Base-by-base conservation (phyloP, 179 eudicot genomes). In the Beta corolliflora region DNA sequence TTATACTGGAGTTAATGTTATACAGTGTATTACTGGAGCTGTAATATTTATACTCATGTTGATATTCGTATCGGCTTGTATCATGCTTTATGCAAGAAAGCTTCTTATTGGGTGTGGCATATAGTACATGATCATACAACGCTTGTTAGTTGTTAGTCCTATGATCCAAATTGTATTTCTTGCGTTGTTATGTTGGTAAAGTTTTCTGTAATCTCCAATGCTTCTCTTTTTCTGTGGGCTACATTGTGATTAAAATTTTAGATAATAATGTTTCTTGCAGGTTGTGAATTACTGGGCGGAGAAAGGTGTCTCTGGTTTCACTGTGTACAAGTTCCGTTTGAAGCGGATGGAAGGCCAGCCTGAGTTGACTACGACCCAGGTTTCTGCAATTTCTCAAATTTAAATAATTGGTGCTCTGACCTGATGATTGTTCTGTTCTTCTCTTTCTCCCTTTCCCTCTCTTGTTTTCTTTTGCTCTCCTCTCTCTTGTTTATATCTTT, bases 341-440 rank as follows among this genome's bases (percentile, higher is more conserved):
- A 88, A 89, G 82, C 87, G 98, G 71, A 81, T 90, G 25, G 92
- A 86, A 10, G 97, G 93, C 59, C 98, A 94, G 81, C 94, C 98
- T 73, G 89, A 82, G 44, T 75, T 94, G 88, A 88, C 91, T 58
- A 92, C 98, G 23, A 85, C 85, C 76, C 97, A 94, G 97, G 98
- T 92, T 78, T 60, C 80, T 75, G 5, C 71, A 19, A 45, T 73
- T n/a, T 75, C 66, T 12, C 45, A 61, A 45, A 46, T 55, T 18
- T 64, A 0, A 21, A 14, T 59, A 3, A 31, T 46, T 76, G 61
- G 44, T 55, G 5, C 29, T 13, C 19, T 3, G 19, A 7, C 45
- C 23, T 45, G 44, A 1, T 61, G 78, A n/a, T 46, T 52, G 5
- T 31, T 16, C 71, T 9, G 18, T 11, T 8, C 19, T 52, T 41